phyloP scores from a whole-genome alignment of 169 alveolate genomes.

The Plasmodium malariae region DNA sequence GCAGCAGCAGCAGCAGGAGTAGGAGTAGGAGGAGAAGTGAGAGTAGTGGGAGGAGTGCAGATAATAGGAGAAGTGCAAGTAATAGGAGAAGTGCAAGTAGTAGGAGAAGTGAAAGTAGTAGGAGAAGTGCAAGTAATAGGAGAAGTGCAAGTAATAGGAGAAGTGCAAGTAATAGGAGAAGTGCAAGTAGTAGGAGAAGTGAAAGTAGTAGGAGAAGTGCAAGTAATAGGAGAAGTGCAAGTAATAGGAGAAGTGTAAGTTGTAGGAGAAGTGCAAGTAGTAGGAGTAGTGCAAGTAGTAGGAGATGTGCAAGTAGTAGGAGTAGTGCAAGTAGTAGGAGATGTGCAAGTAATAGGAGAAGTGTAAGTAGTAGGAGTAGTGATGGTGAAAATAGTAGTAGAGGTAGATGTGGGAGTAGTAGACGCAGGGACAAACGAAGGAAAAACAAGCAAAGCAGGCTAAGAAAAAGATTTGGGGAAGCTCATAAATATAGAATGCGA shows the following conservation, averaged over 20 bases:
- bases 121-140: not conserved
- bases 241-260: not conserved
- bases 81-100: constrained; percentile 3
- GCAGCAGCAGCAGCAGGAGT: not conserved
- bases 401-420: not conserved
- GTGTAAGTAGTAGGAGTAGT: constrained; percentile 6
- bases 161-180: no score
- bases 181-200: not conserved
- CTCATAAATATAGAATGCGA: not conserved
- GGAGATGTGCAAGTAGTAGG: not conserved
- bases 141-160: not conserved
- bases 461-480: not conserved
- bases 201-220: not conserved
- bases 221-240: not conserved
- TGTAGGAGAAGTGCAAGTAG: not conserved
- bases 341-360: not conserved
- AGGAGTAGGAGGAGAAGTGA: not conserved
- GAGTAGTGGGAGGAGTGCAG: not conserved
- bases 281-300: not conserved
- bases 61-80: not conserved
- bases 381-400: not conserved
- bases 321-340: constrained; percentile 7
- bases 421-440: not conserved
- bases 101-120: not conserved
- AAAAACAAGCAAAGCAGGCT: not conserved